phyloP scores from a whole-genome alignment of 23 red algal species.

The Gracilaria vermiculophylla region DNA sequence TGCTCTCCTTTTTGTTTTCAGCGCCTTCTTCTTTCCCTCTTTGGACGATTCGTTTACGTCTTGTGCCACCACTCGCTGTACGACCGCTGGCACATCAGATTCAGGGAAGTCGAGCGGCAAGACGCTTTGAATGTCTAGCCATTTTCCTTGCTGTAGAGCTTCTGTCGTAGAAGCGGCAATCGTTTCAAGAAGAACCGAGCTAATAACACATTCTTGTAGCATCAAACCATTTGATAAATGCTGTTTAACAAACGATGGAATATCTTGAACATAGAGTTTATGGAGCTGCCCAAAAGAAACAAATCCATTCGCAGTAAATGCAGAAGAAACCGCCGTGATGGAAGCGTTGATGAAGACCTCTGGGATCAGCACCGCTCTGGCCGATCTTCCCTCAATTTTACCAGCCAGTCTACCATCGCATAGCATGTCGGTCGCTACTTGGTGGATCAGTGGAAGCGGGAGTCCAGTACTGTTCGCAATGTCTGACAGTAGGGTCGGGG shows the following conservation, averaged over 20 bases:
- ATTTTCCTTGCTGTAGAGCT: slow-evolving; percentile 26
- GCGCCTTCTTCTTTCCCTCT: background rate
- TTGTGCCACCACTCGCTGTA: background rate
- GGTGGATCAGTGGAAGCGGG: background rate
- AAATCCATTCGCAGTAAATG: slow-evolving; percentile 40
- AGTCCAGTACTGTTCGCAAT: slow-evolving; percentile 17
- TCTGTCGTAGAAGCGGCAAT: slow-evolving; percentile 41
- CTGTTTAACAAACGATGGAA: slow-evolving; percentile 7
- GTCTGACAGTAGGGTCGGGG: slow-evolving; percentile 30
- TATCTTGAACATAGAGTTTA: slow-evolving; percentile 13
- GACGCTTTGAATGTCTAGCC: slow-evolving; percentile 49
- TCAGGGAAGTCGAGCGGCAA: slow-evolving; percentile 46
- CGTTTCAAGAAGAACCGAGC: slow-evolving; percentile 49
- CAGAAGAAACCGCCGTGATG: background rate
- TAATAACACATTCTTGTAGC: slow-evolving; percentile 42
- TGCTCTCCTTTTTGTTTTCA: slow-evolving; percentile 13
- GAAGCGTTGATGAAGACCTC: slow-evolving; percentile 25
- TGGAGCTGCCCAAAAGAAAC: slow-evolving; percentile 5
- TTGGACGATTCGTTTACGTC: background rate
- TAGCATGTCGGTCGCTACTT: slow-evolving; percentile 42
- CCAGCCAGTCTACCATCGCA: slow-evolving; percentile 20
- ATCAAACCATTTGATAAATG: slow-evolving; percentile 1
- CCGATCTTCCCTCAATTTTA: slow-evolving; percentile 27
- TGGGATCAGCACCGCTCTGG: slow-evolving; percentile 25
- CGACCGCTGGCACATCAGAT: slow-evolving; percentile 15